Evolutionary conservation across 305 asterid genomes (phyloP).

Genomic region (Caryopteris hybrid): DNA sequence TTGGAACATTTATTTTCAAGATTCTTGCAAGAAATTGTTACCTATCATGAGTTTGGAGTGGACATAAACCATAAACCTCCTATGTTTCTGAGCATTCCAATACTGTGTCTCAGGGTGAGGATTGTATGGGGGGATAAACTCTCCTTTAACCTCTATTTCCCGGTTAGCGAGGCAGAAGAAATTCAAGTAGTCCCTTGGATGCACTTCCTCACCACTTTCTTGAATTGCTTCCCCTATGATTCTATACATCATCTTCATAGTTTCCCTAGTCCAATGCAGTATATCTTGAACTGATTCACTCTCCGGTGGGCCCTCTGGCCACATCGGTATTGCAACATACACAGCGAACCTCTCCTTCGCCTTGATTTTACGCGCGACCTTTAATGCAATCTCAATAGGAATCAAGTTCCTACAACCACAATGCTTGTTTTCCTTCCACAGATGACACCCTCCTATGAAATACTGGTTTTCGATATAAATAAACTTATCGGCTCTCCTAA

Average conservation of each 20-base stretch:
- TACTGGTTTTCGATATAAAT: slow-evolving; percentile 87
- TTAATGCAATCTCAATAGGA: slow-evolving; percentile 78
- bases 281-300: slow-evolving; percentile 80
- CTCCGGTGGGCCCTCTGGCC: slow-evolving; percentile 92
- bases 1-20: background rate
- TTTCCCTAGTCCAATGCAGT: slow-evolving; percentile 76
- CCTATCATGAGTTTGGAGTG: slow-evolving; percentile 97
- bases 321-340: slow-evolving; percentile 78
- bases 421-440: slow-evolving; percentile 79
- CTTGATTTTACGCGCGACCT: slow-evolving; percentile 58
- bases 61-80: slow-evolving; percentile 92
- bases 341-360: slow-evolving; percentile 59
- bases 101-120: slow-evolving; percentile 70
- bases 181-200: slow-evolving; percentile 76
- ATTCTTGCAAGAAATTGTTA: slow-evolving; percentile 14
- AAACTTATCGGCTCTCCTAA: slow-evolving; percentile 71
- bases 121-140: slow-evolving; percentile 71
- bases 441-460: slow-evolving; percentile 82
- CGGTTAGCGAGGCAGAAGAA: slow-evolving; percentile 89
- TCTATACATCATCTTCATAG: slow-evolving; percentile 84
- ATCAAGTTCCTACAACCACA: slow-evolving; percentile 82
- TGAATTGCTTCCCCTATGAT: slow-evolving; percentile 60
- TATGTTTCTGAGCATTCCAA: slow-evolving; percentile 65
- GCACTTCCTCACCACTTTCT: slow-evolving; percentile 49
- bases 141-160: slow-evolving; percentile 66